phyloP scores from a whole-genome alignment of 148 eudicot species.

The Vaccinium vitisidaea region DNA sequence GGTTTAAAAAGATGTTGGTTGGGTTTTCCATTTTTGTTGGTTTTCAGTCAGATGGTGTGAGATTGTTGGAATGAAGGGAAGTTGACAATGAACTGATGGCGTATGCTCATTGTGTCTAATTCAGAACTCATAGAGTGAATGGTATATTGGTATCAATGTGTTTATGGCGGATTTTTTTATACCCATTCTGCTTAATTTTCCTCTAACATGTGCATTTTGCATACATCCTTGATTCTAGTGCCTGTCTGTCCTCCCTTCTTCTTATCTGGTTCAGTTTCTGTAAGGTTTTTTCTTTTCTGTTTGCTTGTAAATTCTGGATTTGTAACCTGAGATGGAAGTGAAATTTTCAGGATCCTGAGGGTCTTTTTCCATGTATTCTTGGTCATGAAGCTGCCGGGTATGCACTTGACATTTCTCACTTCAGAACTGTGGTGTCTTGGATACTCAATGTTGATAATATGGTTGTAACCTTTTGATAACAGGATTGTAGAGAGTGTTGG shows the following conservation, averaged over 20 bases:
- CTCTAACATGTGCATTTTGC: neutral
- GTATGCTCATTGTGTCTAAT: neutral
- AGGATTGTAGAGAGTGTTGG: slow-evolving; percentile 99
- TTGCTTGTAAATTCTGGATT: neutral
- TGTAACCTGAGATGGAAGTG: neutral
- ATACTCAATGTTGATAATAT: neutral
- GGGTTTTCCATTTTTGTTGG: neutral
- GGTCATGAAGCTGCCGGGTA: slow-evolving; percentile 99
- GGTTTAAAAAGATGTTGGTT: neutral
- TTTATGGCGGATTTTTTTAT: neutral
- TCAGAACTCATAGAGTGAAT: neutral
- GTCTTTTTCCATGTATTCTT: slow-evolving; percentile 98
- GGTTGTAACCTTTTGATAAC: slow-evolving; percentile 20
- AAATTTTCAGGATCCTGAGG: slow-evolving; percentile 81
- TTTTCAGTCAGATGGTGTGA: neutral
- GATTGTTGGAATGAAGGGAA: neutral
- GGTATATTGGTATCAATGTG: neutral
- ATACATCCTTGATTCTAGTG: neutral
- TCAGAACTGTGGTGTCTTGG: neutral
- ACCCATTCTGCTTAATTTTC: neutral
- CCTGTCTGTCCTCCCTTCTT: neutral
- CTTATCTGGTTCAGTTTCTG: neutral
- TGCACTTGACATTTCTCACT: slow-evolving; percentile 1
- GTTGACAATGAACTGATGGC: neutral
- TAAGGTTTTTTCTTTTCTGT: neutral